Base-by-base conservation (phyloP, 2,329 filamentous ascomycete species). In the Clonostachys sp. region DNA sequence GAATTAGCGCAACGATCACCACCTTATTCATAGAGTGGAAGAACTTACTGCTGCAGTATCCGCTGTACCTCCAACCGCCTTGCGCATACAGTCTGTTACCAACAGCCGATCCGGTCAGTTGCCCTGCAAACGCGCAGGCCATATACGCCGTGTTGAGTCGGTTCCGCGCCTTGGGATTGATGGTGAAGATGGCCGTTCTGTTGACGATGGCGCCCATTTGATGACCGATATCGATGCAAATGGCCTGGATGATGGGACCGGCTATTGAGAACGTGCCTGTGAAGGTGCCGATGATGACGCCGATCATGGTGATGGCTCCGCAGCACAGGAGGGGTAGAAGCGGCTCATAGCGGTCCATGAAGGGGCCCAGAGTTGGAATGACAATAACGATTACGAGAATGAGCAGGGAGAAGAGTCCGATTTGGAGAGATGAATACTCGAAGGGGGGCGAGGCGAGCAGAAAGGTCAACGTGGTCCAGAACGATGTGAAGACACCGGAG, bases 91-190 rank as follows among this genome's bases (percentile, higher is more conserved):
- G 58, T 16, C 70, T 63, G 51, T 78, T 80, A 0, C 80, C 79
- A 5, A 80, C 78, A 2, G 78, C 73, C 0, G 83, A 85, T 0
- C 88, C 88, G 3, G 83, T 84, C 42, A 94, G 55, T 68, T 94
- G 89, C 0, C 89, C 89, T 30, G 78, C 81, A 57, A 92, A 92
- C 0, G 80, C 82, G 8, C 77, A 75, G 0, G 91, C 75, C 89
- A 92, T 94, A 58, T 90, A 94, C 2, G 84, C 86, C 0, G 88
- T 91, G 60, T 94, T 94, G 20, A 92, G 78, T 5, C 89, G 68
- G 64, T 91, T 94, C 5, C 86, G 69, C 0, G 84, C 83, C 50
- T 81, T 83, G 0, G 87, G 83, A 46, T 86, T 84, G 18, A 92
- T 81, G 2, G 71, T 67, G 55, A 89, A 91, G 17, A 94, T 87